These are phyloP conservation scores for Cucurbita moschata DNA, from an alignment of 306 rosid genomes.

Conservation along the genomic window DNA sequence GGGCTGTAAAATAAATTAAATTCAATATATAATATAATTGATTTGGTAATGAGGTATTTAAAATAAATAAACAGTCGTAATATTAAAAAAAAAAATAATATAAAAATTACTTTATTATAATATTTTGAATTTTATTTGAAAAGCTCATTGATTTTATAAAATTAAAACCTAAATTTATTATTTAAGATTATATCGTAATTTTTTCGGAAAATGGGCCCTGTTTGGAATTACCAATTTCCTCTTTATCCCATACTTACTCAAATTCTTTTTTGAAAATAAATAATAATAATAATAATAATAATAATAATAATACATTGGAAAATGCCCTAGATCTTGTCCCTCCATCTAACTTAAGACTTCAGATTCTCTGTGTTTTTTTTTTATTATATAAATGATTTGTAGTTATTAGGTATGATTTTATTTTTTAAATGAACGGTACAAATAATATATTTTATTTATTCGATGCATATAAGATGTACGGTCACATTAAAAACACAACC, in stretches of 20 bases:
- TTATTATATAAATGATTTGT: not conserved
- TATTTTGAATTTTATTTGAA: too few species aligned
- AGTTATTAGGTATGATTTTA: not conserved
- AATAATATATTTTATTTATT: not conserved
- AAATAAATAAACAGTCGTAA: too few species aligned
- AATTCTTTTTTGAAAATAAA: too few species aligned
- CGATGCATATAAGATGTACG: not conserved
- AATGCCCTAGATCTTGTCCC: not conserved
- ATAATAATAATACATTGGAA: too few species aligned
- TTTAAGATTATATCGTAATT: constrained; percentile 2
- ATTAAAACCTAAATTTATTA: not conserved
- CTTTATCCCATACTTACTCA: not conserved
- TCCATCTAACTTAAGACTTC: not conserved
- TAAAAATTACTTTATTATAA: too few species aligned
- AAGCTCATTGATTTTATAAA: not conserved
- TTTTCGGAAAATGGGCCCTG: constrained; percentile 35
- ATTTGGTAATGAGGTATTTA: too few species aligned
- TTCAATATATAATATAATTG: too few species aligned
- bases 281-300: too few species aligned
- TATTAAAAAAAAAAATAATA: too few species aligned
- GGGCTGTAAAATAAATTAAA: too few species aligned
- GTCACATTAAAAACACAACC: not conserved
- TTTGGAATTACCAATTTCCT: constrained; percentile 1
- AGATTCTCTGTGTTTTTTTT: not conserved
- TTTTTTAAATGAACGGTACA: not conserved